Evolutionary conservation across 2,329 filamentous ascomycete species (phyloP), one percentile per base, ranked within the genome.

Genomic region (Diaporthe humulicola): DNA sequence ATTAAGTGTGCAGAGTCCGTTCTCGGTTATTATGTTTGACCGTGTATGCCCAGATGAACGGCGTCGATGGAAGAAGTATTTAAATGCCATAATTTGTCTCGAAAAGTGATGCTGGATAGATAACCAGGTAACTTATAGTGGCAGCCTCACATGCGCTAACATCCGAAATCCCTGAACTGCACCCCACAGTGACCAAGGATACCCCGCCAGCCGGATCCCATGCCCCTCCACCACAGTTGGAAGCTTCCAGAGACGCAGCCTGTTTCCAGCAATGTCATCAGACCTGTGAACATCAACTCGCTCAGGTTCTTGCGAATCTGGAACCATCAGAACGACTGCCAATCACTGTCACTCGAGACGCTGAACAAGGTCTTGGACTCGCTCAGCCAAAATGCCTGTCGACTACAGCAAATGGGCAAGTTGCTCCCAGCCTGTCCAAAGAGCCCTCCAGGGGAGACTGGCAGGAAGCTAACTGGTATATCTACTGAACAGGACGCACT

Each of bases 401-500:
- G 86, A 88, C 78, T 88, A 93, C 84, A 92, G 90, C 86, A 93
- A 93, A 83, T 93, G 91, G 91, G 90, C 90, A 82, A 76, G 85
- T 81, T 22, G 45, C 22, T 45, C 19, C 56, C 42, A 17, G 15
- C 22, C 19, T 25, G n/a, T 15, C 33, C 25, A 36, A 50, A n/a
- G 4, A 40, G 45, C 28, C 22, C 8, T 33, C 28, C 14, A 45
- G 25, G 79, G 10, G 42, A 78, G 78, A 74, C 28, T 48, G 42
- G 50, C 71, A 71, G 9, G 25, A 28, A 58, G 50, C 73, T 73
- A 38, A 71, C 48, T 25, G 6, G n/a, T 3, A 14, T 17, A 5
- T 30, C 14, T 30, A 12, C n/a, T 25, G 22, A 30, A 45, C 76
- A 94, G 93, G 94, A 98, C 83, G 93, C 94, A 75, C 91, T 99